Evolutionary conservation across 164 flowering plant species (phyloP).

Genomic region (Piper betle): DNA sequence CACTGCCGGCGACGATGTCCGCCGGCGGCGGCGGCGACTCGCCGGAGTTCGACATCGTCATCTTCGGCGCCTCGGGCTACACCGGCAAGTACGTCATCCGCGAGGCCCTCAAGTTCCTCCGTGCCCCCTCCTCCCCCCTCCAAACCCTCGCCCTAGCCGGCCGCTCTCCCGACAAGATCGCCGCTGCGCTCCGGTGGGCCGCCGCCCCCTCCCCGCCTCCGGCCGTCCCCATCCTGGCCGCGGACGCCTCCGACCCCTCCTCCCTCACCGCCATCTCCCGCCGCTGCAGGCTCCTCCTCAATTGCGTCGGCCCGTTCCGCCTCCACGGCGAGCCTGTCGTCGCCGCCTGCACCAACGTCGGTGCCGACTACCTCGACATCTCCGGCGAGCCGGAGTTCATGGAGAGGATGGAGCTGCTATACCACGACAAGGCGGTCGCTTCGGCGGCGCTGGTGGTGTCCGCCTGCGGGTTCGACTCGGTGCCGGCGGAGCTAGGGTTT

Average conservation of each 20-base stretch:
- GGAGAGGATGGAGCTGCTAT: conserved; percentile 59
- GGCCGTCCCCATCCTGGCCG: conserved; percentile 42
- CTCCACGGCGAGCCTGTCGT: conserved; percentile 69
- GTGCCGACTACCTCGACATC: conserved; percentile 67
- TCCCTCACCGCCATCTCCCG: conserved; percentile 42
- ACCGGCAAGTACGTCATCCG: conserved; percentile 68
- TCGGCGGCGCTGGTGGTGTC: conserved; percentile 52
- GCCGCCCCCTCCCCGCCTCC: conserved; percentile 39
- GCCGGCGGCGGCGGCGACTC: not conserved
- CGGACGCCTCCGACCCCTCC: conserved; percentile 39
- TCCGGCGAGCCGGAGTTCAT: conserved; percentile 87
- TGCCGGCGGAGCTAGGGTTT: conserved; percentile 71
- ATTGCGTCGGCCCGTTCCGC: conserved; percentile 82
- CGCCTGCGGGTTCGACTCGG: conserved; percentile 78
- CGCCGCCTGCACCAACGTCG: conserved; percentile 48
- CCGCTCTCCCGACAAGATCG: conserved; percentile 28
- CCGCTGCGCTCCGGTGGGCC: conserved; percentile 56
- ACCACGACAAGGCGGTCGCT: conserved; percentile 44
- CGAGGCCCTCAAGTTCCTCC: conserved; percentile 64
- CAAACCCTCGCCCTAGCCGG: conserved; percentile 63
- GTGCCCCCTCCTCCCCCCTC: conserved; percentile 40
- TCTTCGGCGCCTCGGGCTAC: conserved; percentile 85
- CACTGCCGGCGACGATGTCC: too few species aligned
- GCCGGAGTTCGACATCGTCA: conserved; percentile 32
- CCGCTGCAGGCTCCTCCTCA: conserved; percentile 42